Percentiles rank a stretch among this genome's conserved stretches.
These are phyloP conservation scores for Alternaria tenuissima DNA, from an alignment of 2,329 filamentous ascomycete species.

Conservation along the genomic window DNA sequence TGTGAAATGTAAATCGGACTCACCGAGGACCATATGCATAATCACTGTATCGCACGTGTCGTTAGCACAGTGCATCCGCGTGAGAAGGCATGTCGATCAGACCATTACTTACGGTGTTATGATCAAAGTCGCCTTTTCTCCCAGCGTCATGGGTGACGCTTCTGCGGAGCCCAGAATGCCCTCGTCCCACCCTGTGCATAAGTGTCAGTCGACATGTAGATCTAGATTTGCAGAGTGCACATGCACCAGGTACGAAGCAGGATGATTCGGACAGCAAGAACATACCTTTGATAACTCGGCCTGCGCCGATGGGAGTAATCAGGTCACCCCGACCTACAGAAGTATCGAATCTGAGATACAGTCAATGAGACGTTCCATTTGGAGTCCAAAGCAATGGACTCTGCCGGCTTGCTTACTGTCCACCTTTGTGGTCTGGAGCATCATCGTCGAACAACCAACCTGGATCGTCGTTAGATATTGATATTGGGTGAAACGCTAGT, in stretches of 20 bases:
- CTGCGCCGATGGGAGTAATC: constrained; percentile 78
- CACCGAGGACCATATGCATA: constrained; percentile 50
- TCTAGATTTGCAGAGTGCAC: constrained; percentile 8
- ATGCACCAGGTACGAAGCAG: constrained; percentile 3
- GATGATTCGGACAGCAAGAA: constrained; percentile 10
- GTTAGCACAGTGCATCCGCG: constrained; percentile 23
- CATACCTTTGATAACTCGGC: constrained; percentile 85
- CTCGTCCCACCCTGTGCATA: constrained; percentile 63
- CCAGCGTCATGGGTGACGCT: constrained; percentile 77
- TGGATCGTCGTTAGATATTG: constrained; percentile 25
- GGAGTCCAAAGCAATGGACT: neutral
- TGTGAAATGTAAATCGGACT: constrained; percentile 26
- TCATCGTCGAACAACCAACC: constrained; percentile 76
- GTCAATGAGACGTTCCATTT: constrained; percentile 18
- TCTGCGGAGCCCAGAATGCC: constrained; percentile 65
- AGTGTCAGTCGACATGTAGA: constrained; percentile 28
- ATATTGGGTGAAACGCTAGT: neutral
- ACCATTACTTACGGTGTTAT: constrained; percentile 72
- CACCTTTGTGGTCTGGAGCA: constrained; percentile 70
- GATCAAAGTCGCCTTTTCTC: constrained; percentile 86
- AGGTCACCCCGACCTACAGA: constrained; percentile 82
- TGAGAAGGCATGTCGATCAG: neutral
- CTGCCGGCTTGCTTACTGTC: constrained; percentile 65
- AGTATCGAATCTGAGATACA: constrained; percentile 78
- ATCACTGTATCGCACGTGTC: constrained; percentile 35